These are phyloP conservation scores for Vachellia pachyceras DNA, from an alignment of 306 rosid species.

Conservation along the genomic window DNA sequence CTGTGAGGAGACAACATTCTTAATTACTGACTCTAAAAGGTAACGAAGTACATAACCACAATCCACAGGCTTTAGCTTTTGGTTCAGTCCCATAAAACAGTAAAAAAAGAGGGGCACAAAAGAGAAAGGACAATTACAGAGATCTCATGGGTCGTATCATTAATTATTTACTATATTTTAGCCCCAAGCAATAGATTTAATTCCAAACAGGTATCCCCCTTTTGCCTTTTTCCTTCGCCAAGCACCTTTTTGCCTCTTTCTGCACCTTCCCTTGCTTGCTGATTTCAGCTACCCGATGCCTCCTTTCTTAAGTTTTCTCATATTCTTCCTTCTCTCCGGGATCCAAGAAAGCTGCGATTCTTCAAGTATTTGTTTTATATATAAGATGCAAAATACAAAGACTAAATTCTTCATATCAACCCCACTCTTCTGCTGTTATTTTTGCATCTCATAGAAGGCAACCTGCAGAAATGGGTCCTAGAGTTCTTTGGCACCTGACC, in stretches of 20 bases:
- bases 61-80: slow-evolving; percentile 58
- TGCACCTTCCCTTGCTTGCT: slow-evolving; percentile 92
- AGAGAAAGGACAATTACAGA: slow-evolving; percentile 16
- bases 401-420: slow-evolving; percentile 47
- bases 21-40: slow-evolving; percentile 50
- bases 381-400: slow-evolving; percentile 47
- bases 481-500: slow-evolving; percentile 49
- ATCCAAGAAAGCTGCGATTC: slow-evolving; percentile 94
- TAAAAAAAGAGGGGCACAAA: slow-evolving; percentile 33
- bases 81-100: slow-evolving; percentile 72
- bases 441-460: slow-evolving; percentile 46
- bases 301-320: slow-evolving; percentile 96
- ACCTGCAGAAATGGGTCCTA: slow-evolving; percentile 62
- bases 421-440: slow-evolving; percentile 50
- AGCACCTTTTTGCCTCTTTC: slow-evolving; percentile 44
- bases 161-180: not conserved
- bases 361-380: slow-evolving; percentile 35
- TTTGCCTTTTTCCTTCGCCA: slow-evolving; percentile 59
- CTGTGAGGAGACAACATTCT: slow-evolving; percentile 61
- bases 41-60: slow-evolving; percentile 19
- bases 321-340: slow-evolving; percentile 82
- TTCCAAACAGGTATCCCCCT: slow-evolving; percentile 49
- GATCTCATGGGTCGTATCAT: slow-evolving; percentile 5
- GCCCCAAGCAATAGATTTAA: slow-evolving; percentile 51
- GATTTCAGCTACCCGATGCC: slow-evolving; percentile 71